Percentiles rank a stretch among this genome's conserved stretches.
Evolutionary conservation across 306 rosid genomes (phyloP).

Genomic region (Mimosa pudica): DNA sequence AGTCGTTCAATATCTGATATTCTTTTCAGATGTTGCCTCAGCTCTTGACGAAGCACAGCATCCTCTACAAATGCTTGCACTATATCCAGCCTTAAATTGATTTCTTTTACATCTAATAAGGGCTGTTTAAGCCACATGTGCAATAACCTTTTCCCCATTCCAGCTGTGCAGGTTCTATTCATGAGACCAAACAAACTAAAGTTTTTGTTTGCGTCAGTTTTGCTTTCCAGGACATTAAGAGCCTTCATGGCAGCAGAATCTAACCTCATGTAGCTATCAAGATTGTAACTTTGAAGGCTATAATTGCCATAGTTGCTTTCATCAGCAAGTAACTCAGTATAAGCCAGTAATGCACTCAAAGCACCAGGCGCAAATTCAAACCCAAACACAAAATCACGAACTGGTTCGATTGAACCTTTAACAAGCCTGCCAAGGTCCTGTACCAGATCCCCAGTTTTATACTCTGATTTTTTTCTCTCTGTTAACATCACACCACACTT

Average conservation of each 20-base stretch:
- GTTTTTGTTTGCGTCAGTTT: slow-evolving; percentile 94
- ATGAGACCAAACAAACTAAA: slow-evolving; percentile 94
- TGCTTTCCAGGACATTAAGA: slow-evolving; percentile 85
- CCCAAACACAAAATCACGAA: slow-evolving; percentile 80
- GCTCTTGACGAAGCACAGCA: slow-evolving; percentile 73
- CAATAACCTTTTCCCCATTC: slow-evolving; percentile 92
- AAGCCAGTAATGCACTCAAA: slow-evolving; percentile 81
- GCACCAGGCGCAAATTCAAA: slow-evolving; percentile 93
- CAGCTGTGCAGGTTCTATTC: slow-evolving; percentile 98
- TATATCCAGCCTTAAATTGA: slow-evolving; percentile 78
- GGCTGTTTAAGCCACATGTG: slow-evolving; percentile 99
- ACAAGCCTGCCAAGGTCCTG: slow-evolving; percentile 91
- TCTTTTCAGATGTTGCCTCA: slow-evolving; percentile 91
- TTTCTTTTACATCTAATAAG: slow-evolving; percentile 72
- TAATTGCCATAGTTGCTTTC: slow-evolving; percentile 88
- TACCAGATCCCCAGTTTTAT: slow-evolving; percentile 84
- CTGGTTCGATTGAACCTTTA: slow-evolving; percentile 91
- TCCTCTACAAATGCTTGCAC: slow-evolving; percentile 96
- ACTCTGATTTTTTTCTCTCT: slow-evolving; percentile 83
- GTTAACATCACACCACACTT: slow-evolving; percentile 94
- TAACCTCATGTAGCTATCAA: slow-evolving; percentile 85
- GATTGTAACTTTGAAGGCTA: slow-evolving; percentile 72
- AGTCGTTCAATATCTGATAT: slow-evolving; percentile 89
- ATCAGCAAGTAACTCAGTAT: slow-evolving; percentile 86
- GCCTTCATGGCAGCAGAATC: slow-evolving; percentile 97